Percentiles rank a stretch among this genome's conserved stretches.
Evolutionary conservation across 1,284 basidiomycete genomes (phyloP).

Genomic region (Ustilago cynodontis): DNA sequence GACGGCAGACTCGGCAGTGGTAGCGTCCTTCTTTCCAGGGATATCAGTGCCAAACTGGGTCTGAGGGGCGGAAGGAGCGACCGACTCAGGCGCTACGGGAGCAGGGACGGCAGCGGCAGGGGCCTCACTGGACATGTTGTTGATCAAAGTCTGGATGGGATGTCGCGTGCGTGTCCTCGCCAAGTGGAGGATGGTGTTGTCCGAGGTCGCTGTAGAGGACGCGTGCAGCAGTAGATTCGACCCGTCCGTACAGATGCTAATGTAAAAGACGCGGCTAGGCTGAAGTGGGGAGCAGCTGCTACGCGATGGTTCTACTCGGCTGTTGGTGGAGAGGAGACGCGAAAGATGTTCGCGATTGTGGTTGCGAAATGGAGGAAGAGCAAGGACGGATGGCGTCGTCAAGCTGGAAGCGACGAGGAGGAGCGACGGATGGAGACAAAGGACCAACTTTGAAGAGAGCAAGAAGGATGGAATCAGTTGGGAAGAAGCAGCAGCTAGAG

Average conservation of each 20-base stretch:
- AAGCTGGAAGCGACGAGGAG: not conserved
- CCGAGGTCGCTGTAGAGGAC: not conserved
- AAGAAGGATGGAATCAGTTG: not conserved
- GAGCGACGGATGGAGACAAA: not conserved
- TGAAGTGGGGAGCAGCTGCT: too few species aligned
- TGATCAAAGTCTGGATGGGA: not conserved
- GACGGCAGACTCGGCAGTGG: conserved; percentile 5
- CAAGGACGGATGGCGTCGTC: not conserved
- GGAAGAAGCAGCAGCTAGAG: conserved; percentile 1
- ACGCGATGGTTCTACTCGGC: not conserved
- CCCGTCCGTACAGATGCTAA: too few species aligned
- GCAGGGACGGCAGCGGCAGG: conserved; percentile 17
- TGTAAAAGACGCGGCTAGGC: too few species aligned
- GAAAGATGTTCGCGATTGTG: too few species aligned
- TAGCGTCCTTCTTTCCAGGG: conserved; percentile 13
- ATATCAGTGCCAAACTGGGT: conserved; percentile 14
- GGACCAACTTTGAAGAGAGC: not conserved
- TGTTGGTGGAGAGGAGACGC: not conserved
- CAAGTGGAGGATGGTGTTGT: not conserved
- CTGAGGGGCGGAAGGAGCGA: not conserved
- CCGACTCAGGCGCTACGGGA: conserved; percentile 12
- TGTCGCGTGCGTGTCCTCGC: not conserved
- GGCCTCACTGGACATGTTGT: conserved; percentile 30
- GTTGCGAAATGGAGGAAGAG: conserved; percentile 4
- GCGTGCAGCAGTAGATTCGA: not conserved